Conservation (phyloP, 225 moss, liverwort and hornwort genomes). For the Neckera pumila region DNA sequence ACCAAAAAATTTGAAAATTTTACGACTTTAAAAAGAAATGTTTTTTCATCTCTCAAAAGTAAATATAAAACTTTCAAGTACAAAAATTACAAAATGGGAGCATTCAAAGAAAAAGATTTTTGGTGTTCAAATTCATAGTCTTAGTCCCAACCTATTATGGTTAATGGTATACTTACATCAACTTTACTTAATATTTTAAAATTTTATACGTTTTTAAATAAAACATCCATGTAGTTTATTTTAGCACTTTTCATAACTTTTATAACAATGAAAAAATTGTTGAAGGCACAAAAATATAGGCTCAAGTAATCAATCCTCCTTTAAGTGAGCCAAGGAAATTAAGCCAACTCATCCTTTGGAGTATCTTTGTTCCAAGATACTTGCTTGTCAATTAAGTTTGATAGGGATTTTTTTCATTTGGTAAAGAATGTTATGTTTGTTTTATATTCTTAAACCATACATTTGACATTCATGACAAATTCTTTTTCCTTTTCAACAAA, state of each 20-base stretch:
- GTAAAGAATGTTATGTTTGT: background rate
- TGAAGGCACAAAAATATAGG: background rate
- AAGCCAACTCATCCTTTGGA: too few relatives aligned
- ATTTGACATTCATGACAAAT: background rate
- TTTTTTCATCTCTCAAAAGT: background rate
- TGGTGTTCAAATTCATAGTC: background rate
- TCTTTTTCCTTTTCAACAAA: background rate
- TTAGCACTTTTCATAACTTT: background rate
- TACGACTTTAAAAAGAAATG: background rate
- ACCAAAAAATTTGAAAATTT: background rate
- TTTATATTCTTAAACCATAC: too few relatives aligned
- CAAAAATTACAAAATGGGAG: background rate
- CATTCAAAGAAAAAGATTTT: background rate
- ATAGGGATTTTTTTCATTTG: background rate
- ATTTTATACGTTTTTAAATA: background rate
- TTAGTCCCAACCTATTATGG: background rate
- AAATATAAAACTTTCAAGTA: background rate
- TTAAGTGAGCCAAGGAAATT: too few relatives aligned
- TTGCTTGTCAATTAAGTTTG: background rate
- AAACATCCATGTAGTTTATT: background rate
- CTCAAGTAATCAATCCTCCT: too few relatives aligned
- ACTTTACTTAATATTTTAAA: background rate
- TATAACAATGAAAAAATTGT: background rate
- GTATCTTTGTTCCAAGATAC: background rate
- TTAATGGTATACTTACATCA: background rate